Evolutionary conservation across 306 rosid genomes (phyloP).

Genomic region (Carpinus fangiana): DNA sequence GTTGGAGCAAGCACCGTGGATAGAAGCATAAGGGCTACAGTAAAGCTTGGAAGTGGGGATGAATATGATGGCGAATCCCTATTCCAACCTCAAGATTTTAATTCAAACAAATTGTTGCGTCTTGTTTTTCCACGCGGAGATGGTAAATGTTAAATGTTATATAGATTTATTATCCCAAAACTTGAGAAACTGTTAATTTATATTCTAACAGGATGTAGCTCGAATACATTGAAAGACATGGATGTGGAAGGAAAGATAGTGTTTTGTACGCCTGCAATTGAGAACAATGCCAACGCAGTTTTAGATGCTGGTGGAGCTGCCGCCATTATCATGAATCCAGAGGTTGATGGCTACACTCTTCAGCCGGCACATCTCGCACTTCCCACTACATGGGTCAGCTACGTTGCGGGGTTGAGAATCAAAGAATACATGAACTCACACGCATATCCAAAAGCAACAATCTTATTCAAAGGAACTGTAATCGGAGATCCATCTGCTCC

Average conservation of each 20-base stretch:
- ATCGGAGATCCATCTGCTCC: constrained; percentile 42
- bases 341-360: constrained; percentile 10
- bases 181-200: no score
- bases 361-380: constrained; percentile 32
- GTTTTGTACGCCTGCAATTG: not conserved
- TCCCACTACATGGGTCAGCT: constrained; percentile 45
- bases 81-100: constrained; percentile 35
- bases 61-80: constrained; percentile 46
- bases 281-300: constrained; percentile 22
- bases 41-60: constrained; percentile 50
- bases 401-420: constrained; percentile 33
- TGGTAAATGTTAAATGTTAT: no score
- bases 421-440: constrained; percentile 42
- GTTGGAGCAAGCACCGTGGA: constrained; percentile 63
- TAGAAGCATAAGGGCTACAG: constrained; percentile 47
- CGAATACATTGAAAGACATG: constrained; percentile 25
- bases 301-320: constrained; percentile 44
- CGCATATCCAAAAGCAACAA: constrained; percentile 34
- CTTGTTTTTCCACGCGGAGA: constrained; percentile 20
- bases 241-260: constrained; percentile 37
- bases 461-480: constrained; percentile 48
- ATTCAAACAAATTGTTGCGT: constrained; percentile 18
- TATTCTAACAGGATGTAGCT: constrained; percentile 9
- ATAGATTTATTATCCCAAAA: no score
- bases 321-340: constrained; percentile 45